These are phyloP conservation scores for Euptelea pleiosperma DNA, from an alignment of 164 flowering plant species.

Conservation along the genomic window DNA sequence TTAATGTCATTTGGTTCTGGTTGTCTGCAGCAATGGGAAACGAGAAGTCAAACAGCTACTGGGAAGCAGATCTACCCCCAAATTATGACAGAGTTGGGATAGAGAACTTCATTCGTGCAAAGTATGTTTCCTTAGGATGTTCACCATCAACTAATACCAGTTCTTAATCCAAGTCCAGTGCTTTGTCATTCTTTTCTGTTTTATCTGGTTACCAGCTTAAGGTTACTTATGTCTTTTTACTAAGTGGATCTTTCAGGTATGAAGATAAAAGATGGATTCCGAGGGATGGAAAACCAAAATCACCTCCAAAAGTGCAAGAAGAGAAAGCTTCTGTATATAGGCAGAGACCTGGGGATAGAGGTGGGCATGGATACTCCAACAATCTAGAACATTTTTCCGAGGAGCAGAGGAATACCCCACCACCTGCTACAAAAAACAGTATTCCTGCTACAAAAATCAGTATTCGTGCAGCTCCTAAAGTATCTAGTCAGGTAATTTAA, in stretches of 20 bases:
- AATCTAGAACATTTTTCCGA: slow-evolving; percentile 39
- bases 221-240: neutral
- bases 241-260: slow-evolving; percentile 44
- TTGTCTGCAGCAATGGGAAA: slow-evolving; percentile 79
- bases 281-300: slow-evolving; percentile 53
- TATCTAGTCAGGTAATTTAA: slow-evolving; percentile 55
- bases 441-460: slow-evolving; percentile 38
- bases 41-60: slow-evolving; percentile 72
- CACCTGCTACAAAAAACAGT: slow-evolving; percentile 27
- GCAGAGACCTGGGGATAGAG: slow-evolving; percentile 45
- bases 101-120: slow-evolving; percentile 93
- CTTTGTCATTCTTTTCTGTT: neutral
- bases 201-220: neutral
- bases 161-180: neutral
- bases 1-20: neutral
- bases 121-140: slow-evolving; percentile 43
- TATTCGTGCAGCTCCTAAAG: slow-evolving; percentile 59
- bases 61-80: slow-evolving; percentile 96
- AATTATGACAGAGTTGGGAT: slow-evolving; percentile 92
- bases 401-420: slow-evolving; percentile 42
- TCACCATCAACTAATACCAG: neutral
- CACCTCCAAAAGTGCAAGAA: slow-evolving; percentile 50
- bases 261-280: slow-evolving; percentile 96
- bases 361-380: slow-evolving; percentile 29
- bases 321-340: slow-evolving; percentile 39